phyloP scores from a whole-genome alignment of 345 rosid genomes.

The Eucalyptus marginata region DNA sequence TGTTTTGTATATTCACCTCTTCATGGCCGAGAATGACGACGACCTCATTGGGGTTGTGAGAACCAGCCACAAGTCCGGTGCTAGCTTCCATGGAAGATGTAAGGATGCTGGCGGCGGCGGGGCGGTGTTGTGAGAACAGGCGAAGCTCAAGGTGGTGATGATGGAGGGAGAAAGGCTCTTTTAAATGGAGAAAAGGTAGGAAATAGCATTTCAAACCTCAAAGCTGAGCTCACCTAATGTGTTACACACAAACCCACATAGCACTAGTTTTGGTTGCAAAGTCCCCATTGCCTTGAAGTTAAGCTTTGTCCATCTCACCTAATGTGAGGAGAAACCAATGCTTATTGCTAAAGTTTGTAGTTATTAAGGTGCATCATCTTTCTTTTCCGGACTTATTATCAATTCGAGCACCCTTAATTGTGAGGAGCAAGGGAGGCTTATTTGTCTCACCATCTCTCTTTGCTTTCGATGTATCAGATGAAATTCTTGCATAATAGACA shows the following conservation, averaged over 20 bases:
- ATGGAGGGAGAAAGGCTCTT: neutral
- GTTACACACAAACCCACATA: neutral
- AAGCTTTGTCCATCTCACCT: slow-evolving; percentile 37
- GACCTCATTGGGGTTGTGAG: slow-evolving; percentile 92
- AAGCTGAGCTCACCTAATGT: slow-evolving; percentile 28
- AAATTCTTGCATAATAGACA: neutral
- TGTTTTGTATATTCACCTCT: slow-evolving; percentile 31
- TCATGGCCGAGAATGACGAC: slow-evolving; percentile 88
- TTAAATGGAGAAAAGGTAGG: neutral
- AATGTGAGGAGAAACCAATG: neutral
- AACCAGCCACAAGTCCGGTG: slow-evolving; percentile 94
- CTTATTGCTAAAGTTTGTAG: neutral
- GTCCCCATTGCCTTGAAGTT: slow-evolving; percentile 94
- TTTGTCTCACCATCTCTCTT: neutral
- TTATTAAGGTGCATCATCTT: neutral
- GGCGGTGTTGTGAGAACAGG: neutral
- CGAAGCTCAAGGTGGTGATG: neutral
- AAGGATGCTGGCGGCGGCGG: neutral
- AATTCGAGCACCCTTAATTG: neutral
- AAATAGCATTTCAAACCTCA: neutral
- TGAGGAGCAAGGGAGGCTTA: neutral
- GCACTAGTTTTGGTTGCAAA: slow-evolving; percentile 53
- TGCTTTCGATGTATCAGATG: neutral
- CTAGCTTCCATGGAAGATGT: slow-evolving; percentile 70
- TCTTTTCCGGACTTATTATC: neutral